These are phyloP conservation scores for Vanilla planifolia DNA, from an alignment of 106 monocot species.

Conservation along the genomic window DNA sequence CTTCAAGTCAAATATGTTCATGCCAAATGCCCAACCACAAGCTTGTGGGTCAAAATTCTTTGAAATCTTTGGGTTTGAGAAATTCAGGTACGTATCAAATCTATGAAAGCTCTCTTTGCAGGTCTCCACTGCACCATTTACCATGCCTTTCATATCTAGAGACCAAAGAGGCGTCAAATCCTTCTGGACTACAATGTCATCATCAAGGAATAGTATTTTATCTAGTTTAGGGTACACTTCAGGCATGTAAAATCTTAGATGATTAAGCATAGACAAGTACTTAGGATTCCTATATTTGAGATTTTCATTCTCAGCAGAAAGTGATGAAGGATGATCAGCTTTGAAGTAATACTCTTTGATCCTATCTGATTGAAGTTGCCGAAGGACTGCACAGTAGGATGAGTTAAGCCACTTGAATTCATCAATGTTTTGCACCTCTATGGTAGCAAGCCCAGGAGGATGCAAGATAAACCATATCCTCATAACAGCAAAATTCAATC, in stretches of 20 bases:
- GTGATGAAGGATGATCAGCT: conserved; percentile 57
- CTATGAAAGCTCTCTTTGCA: conserved; percentile 80
- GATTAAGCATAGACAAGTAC: conserved; percentile 81
- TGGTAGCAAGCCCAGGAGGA: conserved; percentile 42
- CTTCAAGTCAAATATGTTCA: conserved; percentile 35
- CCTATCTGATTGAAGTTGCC: conserved; percentile 57
- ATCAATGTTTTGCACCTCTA: conserved; percentile 72
- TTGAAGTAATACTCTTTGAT: conserved; percentile 77
- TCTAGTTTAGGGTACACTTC: conserved; percentile 72
- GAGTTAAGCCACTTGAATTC: conserved; percentile 82
- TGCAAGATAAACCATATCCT: conserved; percentile 64
- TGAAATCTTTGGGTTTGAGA: conserved; percentile 42
- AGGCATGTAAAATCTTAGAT: conserved; percentile 82
- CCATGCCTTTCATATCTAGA: conserved; percentile 68
- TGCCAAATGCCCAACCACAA: conserved; percentile 45
- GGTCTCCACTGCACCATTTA: conserved; percentile 79
- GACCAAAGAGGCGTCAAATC: conserved; percentile 69
- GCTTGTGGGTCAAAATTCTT: conserved; percentile 31
- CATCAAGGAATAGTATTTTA: conserved; percentile 79
- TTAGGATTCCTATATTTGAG: conserved; percentile 77
- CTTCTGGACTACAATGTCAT: conserved; percentile 73
- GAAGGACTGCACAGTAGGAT: conserved; percentile 71
- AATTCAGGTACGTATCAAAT: conserved; percentile 69
- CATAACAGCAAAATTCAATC: conserved; percentile 64
- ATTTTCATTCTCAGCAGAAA: conserved; percentile 63